phyloP scores from a whole-genome alignment of 2,329 filamentous ascomycete species.

The Nemania serpens region DNA sequence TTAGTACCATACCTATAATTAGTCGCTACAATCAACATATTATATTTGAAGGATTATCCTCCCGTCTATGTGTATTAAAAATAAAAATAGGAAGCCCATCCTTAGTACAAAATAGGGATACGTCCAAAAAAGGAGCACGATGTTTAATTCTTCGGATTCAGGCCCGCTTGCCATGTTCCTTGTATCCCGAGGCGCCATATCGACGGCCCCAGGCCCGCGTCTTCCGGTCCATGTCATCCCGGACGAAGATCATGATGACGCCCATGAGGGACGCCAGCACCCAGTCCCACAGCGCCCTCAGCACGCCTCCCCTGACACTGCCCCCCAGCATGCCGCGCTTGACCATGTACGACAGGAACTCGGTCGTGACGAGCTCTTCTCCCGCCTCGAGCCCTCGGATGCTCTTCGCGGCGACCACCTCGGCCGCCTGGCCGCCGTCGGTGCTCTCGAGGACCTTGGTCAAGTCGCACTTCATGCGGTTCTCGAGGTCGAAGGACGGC shows the following conservation, averaged over 20 bases:
- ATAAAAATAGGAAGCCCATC: no score
- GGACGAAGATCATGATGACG: slow-evolving; percentile 30
- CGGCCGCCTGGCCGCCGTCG: slow-evolving; percentile 23
- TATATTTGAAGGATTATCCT: no score
- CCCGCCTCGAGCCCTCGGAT: slow-evolving; percentile 37
- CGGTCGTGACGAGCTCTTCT: slow-evolving; percentile 38
- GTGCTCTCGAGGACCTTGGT: slow-evolving; percentile 29
- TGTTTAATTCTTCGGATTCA: no score
- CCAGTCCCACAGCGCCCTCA: slow-evolving; percentile 27
- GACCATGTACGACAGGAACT: slow-evolving; percentile 24
- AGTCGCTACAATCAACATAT: no score
- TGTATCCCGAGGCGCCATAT: background rate
- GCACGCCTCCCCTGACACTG: slow-evolving; percentile 27
- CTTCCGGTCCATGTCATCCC: slow-evolving; percentile 31
- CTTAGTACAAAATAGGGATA: no score
- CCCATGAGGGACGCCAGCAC: slow-evolving; percentile 25
- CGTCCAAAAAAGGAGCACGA: no score
- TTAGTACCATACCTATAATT: no score
- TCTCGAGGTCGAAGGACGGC: slow-evolving; percentile 51
- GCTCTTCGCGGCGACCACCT: slow-evolving; percentile 31
- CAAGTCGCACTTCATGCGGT: slow-evolving; percentile 28
- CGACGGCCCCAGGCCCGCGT: slow-evolving; percentile 20
- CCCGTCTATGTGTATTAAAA: no score
- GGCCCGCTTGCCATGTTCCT: background rate
- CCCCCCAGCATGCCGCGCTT: slow-evolving; percentile 30